These are phyloP conservation scores for Apiotrichum montevideense DNA, from an alignment of 1,284 basidiomycete species.

Conservation along the genomic window DNA sequence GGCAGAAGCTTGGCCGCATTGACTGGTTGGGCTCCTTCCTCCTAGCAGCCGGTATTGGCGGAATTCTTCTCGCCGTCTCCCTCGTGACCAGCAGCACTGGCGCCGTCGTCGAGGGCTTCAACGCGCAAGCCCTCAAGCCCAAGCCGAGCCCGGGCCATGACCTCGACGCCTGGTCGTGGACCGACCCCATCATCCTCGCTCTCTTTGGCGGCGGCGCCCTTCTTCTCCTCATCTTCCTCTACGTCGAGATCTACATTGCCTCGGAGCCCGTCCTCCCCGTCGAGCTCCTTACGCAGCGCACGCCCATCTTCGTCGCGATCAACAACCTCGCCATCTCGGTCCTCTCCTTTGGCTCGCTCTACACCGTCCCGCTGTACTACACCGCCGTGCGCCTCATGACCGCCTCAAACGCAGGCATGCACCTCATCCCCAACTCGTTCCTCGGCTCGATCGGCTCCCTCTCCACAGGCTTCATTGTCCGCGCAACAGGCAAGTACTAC, in stretches of 20 bases:
- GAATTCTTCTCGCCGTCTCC: constrained; percentile 67
- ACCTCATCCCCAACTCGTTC: constrained; percentile 64
- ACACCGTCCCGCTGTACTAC: constrained; percentile 85
- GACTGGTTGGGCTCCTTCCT: constrained; percentile 58
- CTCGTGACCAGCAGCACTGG: constrained; percentile 56
- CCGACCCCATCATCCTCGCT: constrained; percentile 61
- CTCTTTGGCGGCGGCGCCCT: constrained; percentile 57
- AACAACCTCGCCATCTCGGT: constrained; percentile 61
- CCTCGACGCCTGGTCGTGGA: constrained; percentile 52
- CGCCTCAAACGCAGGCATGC: constrained; percentile 70
- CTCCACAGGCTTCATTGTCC: constrained; percentile 79
- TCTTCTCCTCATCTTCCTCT: constrained; percentile 57
- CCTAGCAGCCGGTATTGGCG: constrained; percentile 65
- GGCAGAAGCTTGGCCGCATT: background rate
- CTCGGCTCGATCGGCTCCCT: constrained; percentile 70
- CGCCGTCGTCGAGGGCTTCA: too few relatives aligned
- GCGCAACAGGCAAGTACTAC: constrained; percentile 73
- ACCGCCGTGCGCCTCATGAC: constrained; percentile 71
- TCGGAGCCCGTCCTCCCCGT: constrained; percentile 78
- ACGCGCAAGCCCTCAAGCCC: too few relatives aligned
- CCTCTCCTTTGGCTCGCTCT: constrained; percentile 74
- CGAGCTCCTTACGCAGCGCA: constrained; percentile 57
- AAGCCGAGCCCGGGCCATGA: constrained; percentile 10
- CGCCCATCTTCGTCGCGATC: constrained; percentile 69
- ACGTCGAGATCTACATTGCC: constrained; percentile 65